These are phyloP conservation scores for Crithidia bombi DNA, from an alignment of 208 protist species.

Conservation along the genomic window DNA sequence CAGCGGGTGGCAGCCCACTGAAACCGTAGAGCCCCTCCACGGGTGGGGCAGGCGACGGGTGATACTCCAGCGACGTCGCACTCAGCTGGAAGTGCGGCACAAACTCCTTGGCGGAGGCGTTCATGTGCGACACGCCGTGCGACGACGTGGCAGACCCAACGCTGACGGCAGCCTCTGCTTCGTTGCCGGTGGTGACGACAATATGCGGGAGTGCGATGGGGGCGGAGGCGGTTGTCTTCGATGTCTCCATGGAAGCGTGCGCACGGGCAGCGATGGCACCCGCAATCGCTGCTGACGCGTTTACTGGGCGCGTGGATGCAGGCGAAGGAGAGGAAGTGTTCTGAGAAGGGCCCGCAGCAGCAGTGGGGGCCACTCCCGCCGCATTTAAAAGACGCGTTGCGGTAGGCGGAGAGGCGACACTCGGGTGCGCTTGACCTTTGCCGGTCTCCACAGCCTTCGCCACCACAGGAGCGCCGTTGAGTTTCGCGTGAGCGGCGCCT, in stretches of 20 bases:
- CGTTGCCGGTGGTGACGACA: background rate
- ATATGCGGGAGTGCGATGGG: slow-evolving; percentile 5
- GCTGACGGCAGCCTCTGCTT: slow-evolving; percentile 3
- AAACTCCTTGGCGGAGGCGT: slow-evolving; percentile 82
- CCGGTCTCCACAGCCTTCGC: slow-evolving; percentile 1
- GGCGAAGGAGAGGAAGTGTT: background rate
- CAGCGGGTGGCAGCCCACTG: background rate
- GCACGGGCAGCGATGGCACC: slow-evolving; percentile 28
- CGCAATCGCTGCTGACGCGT: slow-evolving; percentile 22
- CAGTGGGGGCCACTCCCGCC: background rate
- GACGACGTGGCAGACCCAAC: slow-evolving; percentile 19
- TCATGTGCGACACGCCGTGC: slow-evolving; percentile 55
- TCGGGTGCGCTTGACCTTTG: background rate
- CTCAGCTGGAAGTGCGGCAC: slow-evolving; percentile 55
- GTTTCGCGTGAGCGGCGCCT: slow-evolving; percentile 4
- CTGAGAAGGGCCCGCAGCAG: background rate
- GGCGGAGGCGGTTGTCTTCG: slow-evolving; percentile 6
- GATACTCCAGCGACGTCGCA: slow-evolving; percentile 56
- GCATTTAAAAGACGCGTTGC: too few relatives aligned
- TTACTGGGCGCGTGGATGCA: background rate
- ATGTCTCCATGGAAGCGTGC: slow-evolving; percentile 7
- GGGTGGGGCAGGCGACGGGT: slow-evolving; percentile 28
- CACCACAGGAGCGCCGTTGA: background rate
- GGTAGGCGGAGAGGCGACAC: background rate
- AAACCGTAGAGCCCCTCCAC: slow-evolving; percentile 16